phyloP scores from a whole-genome alignment of 176 grass and related monocot genomes.

The Paspalum vaginatum region DNA sequence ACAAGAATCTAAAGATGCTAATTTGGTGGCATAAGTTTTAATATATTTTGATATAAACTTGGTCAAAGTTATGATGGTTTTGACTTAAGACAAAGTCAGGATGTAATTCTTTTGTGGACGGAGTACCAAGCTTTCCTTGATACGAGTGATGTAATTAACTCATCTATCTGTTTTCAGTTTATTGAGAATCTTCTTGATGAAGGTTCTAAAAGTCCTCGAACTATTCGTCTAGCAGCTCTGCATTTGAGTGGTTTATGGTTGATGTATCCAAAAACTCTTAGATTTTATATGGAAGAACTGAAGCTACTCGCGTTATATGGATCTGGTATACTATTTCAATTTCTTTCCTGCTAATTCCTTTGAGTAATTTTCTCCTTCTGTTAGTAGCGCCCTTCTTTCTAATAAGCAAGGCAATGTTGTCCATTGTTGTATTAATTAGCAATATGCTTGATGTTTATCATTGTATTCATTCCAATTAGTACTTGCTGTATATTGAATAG shows the following conservation, averaged over 20 bases:
- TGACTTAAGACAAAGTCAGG: too few species aligned
- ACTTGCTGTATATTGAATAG: conserved; percentile 47
- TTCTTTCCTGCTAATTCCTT: conserved; percentile 17
- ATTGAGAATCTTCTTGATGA: conserved; percentile 81
- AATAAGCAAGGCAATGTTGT: neutral
- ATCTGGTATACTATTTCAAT: conserved; percentile 64
- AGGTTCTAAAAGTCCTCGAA: conserved; percentile 88
- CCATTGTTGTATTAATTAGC: neutral
- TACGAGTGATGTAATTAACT: conserved; percentile 18
- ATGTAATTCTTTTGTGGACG: too few species aligned
- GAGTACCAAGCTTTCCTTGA: conserved; percentile 25
- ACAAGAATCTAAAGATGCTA: too few species aligned
- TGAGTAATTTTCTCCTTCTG: neutral
- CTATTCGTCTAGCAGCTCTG: conserved; percentile 85
- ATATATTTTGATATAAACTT: too few species aligned
- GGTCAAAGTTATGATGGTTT: too few species aligned
- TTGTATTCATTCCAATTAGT: conserved; percentile 28
- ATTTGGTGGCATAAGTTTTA: too few species aligned
- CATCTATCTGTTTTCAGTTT: conserved; percentile 61
- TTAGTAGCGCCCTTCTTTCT: neutral
- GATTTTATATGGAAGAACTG: conserved; percentile 88
- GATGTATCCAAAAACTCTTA: conserved; percentile 72
- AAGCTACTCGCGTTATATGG: conserved; percentile 89
- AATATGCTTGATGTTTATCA: conserved; percentile 35
- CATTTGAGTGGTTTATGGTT: conserved; percentile 92